Conservation (phyloP, 352 stramenopile species). For the Blastocystis sp. region DNA sequence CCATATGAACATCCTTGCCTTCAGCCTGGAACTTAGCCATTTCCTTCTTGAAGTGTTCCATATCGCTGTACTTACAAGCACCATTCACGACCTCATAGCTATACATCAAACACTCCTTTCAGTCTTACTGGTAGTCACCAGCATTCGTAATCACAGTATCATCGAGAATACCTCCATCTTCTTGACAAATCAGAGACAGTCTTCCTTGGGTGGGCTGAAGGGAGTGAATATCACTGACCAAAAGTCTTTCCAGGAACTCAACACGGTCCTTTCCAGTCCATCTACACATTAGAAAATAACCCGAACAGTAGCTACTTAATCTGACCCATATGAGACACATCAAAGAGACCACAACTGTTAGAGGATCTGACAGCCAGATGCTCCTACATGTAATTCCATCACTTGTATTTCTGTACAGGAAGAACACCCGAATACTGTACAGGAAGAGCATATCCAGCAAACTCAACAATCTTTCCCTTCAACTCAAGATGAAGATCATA, state of each 20-base stretch:
- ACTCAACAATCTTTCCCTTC: slow-evolving; percentile 80
- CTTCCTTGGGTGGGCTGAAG: slow-evolving; percentile 72
- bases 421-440: slow-evolving; percentile 79
- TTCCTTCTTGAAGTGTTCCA: slow-evolving; percentile 72
- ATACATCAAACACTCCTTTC: slow-evolving; percentile 38
- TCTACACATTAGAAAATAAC: slow-evolving; percentile 64
- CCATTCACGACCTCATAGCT: slow-evolving; percentile 94
- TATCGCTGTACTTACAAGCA: slow-evolving; percentile 87
- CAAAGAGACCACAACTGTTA: slow-evolving; percentile 76
- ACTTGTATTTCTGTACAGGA: background rate
- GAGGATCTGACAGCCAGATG: slow-evolving; percentile 69
- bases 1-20: slow-evolving; percentile 64
- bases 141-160: slow-evolving; percentile 93
- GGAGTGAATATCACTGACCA: slow-evolving; percentile 84
- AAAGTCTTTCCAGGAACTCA: slow-evolving; percentile 86
- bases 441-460: slow-evolving; percentile 91
- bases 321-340: slow-evolving; percentile 98
- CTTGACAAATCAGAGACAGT: slow-evolving; percentile 86
- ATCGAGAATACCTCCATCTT: slow-evolving; percentile 90
- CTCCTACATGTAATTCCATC: slow-evolving; percentile 71
- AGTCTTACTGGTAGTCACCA: slow-evolving; percentile 76
- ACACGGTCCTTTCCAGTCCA: slow-evolving; percentile 84
- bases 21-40: slow-evolving; percentile 55
- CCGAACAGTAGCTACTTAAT: background rate
- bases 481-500: slow-evolving; percentile 65